Evolutionary conservation across 306 rosid species (phyloP).

Genomic region (Elaeagnus macrophylla): DNA sequence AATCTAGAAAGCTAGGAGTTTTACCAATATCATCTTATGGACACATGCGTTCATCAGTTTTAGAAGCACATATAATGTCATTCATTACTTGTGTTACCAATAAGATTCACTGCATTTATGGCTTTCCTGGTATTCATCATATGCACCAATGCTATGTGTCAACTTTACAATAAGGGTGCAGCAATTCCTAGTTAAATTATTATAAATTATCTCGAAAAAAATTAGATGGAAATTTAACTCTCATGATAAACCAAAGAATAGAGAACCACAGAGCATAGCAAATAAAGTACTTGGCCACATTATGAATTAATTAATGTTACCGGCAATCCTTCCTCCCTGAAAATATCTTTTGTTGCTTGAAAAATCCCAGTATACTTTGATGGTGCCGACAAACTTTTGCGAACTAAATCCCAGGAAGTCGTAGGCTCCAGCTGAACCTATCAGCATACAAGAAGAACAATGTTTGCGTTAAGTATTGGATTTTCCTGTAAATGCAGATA

Average conservation of each 20-base stretch:
- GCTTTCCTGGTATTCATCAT: too few relatives aligned
- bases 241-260: background rate
- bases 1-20: too few relatives aligned
- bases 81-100: too few relatives aligned
- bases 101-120: too few relatives aligned
- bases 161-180: too few relatives aligned
- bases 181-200: too few relatives aligned
- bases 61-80: too few relatives aligned
- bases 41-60: too few relatives aligned
- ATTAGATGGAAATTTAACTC: too few relatives aligned
- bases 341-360: constrained; percentile 85
- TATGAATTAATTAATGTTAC: constrained; percentile 27
- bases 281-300: constrained; percentile 3
- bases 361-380: constrained; percentile 87
- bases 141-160: too few relatives aligned
- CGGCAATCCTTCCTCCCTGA: constrained; percentile 84
- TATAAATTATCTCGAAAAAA: too few relatives aligned
- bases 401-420: constrained; percentile 62
- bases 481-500: constrained; percentile 9
- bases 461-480: constrained; percentile 16
- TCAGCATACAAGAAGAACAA: constrained; percentile 14
- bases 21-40: too few relatives aligned
- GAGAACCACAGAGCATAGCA: background rate
- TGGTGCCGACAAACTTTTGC: constrained; percentile 37
- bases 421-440: constrained; percentile 96